Base-by-base conservation (phyloP, 306 rosid species). In the Quercus rubra region DNA sequence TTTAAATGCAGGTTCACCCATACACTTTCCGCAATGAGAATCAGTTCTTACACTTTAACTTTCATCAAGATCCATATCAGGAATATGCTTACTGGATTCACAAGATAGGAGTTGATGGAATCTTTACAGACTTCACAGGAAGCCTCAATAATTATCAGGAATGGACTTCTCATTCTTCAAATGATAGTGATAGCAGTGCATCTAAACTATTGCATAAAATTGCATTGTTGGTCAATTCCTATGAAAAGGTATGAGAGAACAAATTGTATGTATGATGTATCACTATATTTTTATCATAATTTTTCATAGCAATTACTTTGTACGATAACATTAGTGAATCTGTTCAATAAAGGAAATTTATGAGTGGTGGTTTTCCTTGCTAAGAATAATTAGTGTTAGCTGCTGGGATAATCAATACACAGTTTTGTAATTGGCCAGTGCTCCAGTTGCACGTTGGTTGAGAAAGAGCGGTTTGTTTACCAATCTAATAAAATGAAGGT, bases 51-150 rank as follows among this genome's bases (percentile, higher is more conserved):
- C 96, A 86, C 80, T 81, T 85, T 55, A 59, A 94, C 86, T 94
- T 90, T 27, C 85, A 84, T 82, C 89, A 92, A 90, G 98, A 94
- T 84, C 91, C 96, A 0, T 94, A 92, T 23, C 33, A 28, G 33
- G 98, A 94, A 81, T 94, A 82, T 43, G 86, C 89, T 77, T 94
- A 84, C 74, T 94, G 98, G 98, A 77, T 92, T 78, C 91, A 92
- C 77, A 52, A 75, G 75, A 86, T 94, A 19, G 93, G 98, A 49
- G 90, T 94, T 74, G 98, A 94, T 78, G 98, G 97, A 72, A 82
- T 94, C 51, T 94, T 94, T 59, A 94, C 98, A 67, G 97, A 94
- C 88, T 92, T 94, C 88, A 78, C 98, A 3, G 97, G 98, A 56
- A 91, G 94, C 82, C 94, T 94, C 61, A 93, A 92, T 76, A 79